Evolutionary conservation across 2,329 filamentous ascomycete genomes (phyloP).

Genomic region (Epicoccum nigrum): DNA sequence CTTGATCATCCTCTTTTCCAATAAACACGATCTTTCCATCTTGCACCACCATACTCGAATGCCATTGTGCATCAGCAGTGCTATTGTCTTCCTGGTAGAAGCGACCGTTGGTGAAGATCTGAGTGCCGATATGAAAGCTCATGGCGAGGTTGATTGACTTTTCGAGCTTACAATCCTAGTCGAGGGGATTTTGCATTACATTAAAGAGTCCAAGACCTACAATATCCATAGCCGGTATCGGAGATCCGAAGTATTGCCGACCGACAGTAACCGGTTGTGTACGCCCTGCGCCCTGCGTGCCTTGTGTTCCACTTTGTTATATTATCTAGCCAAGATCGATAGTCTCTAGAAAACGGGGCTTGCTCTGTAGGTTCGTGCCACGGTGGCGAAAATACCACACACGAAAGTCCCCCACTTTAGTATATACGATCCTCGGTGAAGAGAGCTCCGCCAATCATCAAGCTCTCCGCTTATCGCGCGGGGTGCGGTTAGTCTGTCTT

Average conservation of each 20-base stretch:
- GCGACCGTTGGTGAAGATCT: slow-evolving; percentile 37
- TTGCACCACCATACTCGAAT: slow-evolving; percentile 48
- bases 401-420: too few relatives aligned
- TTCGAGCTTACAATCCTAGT: background rate
- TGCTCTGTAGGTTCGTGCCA: background rate
- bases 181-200: slow-evolving; percentile 14
- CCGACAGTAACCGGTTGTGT: slow-evolving; percentile 4
- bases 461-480: slow-evolving; percentile 8
- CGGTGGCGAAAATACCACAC: too few relatives aligned
- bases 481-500: background rate
- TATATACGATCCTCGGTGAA: background rate
- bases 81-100: slow-evolving; percentile 27
- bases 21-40: slow-evolving; percentile 52
- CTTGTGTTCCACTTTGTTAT: too few relatives aligned
- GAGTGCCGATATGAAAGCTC: slow-evolving; percentile 11
- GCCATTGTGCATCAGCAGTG: slow-evolving; percentile 12
- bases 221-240: slow-evolving; percentile 5
- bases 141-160: slow-evolving; percentile 2
- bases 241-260: slow-evolving; percentile 24
- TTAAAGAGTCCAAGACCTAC: slow-evolving; percentile 2
- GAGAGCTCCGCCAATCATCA: background rate
- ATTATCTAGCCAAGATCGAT: too few relatives aligned
- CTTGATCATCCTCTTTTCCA: slow-evolving; percentile 34
- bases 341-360: background rate
- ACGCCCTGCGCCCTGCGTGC: slow-evolving; percentile 5